Evolutionary conservation across 352 stramenopile genomes (phyloP).

Genomic region (Aphanomyces stellatus): DNA sequence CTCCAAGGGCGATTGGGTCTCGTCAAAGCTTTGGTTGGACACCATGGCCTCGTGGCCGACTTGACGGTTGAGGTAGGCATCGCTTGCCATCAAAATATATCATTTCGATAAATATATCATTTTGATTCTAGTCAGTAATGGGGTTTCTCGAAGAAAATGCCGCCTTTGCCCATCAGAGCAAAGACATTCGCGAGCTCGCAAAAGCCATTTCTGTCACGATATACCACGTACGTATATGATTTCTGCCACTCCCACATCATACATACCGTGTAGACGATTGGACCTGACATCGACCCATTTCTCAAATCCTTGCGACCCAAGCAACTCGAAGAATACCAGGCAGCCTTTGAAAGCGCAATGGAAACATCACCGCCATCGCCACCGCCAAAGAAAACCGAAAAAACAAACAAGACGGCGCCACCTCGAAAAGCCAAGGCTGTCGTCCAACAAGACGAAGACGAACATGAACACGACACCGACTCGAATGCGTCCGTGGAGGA

Average conservation of each 20-base stretch:
- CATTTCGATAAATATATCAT: constrained; percentile 9
- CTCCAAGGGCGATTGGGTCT: constrained; percentile 51
- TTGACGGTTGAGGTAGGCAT: constrained; percentile 6
- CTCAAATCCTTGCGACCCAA: constrained; percentile 81
- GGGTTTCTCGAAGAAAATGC: constrained; percentile 75
- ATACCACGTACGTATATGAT: constrained; percentile 36
- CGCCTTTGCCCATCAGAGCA: constrained; percentile 79
- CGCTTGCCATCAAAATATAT: constrained; percentile 23
- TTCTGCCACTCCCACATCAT: too few relatives aligned
- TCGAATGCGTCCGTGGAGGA: constrained; percentile 67
- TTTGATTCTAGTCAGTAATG: constrained; percentile 42
- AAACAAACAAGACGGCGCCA: constrained; percentile 24
- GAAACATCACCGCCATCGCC: too few relatives aligned
- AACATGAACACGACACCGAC: constrained; percentile 44
- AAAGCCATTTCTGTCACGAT: constrained; percentile 82
- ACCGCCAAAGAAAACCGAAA: constrained; percentile 19
- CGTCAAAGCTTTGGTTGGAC: constrained; percentile 45
- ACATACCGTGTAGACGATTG: constrained; percentile 31
- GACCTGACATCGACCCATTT: constrained; percentile 58
- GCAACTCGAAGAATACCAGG: constrained; percentile 87
- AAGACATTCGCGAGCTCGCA: constrained; percentile 79
- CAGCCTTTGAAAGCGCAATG: constrained; percentile 67
- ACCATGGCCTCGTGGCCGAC: constrained; percentile 43
- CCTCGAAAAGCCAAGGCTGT: not conserved
- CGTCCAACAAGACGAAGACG: constrained; percentile 26